These are phyloP conservation scores for Aspergillus intermedius DNA, from an alignment of 2,329 filamentous ascomycete genomes.

Conservation along the genomic window DNA sequence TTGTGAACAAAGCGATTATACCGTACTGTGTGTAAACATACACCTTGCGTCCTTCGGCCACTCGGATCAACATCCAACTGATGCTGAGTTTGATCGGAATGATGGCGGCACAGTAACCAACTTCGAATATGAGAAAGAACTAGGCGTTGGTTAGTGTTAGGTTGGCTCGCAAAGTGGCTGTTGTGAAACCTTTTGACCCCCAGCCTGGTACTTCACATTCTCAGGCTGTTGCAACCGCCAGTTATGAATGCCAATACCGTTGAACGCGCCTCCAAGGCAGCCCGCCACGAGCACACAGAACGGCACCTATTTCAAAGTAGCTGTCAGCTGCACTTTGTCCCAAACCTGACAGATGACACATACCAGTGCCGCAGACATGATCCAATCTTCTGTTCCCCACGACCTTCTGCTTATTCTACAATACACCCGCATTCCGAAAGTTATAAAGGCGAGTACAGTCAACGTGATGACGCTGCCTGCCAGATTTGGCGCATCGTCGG, in stretches of 20 bases:
- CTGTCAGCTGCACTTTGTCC: conserved; percentile 1
- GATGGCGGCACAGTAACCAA: conserved; percentile 20
- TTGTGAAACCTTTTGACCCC: conserved; percentile 13
- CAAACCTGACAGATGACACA: neutral
- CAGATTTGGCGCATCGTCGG: conserved; percentile 14
- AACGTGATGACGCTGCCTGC: conserved; percentile 16
- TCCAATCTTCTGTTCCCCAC: conserved; percentile 19
- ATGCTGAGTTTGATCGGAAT: conserved; percentile 23
- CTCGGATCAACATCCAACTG: conserved; percentile 20
- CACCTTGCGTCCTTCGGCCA: conserved; percentile 15
- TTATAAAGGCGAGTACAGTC: conserved; percentile 13
- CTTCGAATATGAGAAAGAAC: conserved; percentile 22
- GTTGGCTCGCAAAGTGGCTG: neutral
- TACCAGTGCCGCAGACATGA: conserved; percentile 19
- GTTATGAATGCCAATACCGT: conserved; percentile 15
- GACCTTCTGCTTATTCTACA: conserved; percentile 13
- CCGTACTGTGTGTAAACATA: conserved; percentile 17
- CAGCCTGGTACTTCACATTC: conserved; percentile 11
- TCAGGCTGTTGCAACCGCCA: conserved; percentile 9
- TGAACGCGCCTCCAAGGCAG: conserved; percentile 17
- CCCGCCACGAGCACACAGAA: conserved; percentile 14
- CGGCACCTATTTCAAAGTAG: conserved; percentile 6
- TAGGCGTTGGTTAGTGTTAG: neutral
- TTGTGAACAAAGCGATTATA: conserved; percentile 11
- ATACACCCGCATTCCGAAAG: conserved; percentile 13